These are phyloP conservation scores for Trichosporon coremiiforme DNA, from an alignment of 1,284 basidiomycete species.

Conservation along the genomic window DNA sequence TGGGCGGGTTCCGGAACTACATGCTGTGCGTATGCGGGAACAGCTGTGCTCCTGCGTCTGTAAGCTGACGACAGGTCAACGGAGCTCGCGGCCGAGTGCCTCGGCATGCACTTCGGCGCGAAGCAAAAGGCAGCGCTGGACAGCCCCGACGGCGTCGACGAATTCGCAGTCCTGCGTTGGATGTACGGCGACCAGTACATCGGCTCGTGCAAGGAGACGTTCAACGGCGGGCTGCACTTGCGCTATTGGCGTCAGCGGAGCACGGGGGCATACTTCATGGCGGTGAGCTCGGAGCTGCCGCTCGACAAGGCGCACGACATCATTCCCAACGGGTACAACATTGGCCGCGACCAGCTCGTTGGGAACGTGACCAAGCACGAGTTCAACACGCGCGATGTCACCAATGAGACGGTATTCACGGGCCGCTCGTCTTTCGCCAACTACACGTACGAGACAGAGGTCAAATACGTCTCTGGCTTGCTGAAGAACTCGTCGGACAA, in stretches of 20 bases:
- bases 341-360: constrained; percentile 73
- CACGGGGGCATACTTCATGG: constrained; percentile 74
- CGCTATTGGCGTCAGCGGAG: constrained; percentile 86
- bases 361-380: constrained; percentile 65
- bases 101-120: constrained; percentile 85
- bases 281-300: constrained; percentile 72
- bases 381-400: constrained; percentile 63
- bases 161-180: constrained; percentile 76
- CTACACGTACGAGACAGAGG: constrained; percentile 72
- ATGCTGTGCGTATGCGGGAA: constrained; percentile 60
- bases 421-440: constrained; percentile 42
- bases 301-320: constrained; percentile 65
- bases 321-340: constrained; percentile 64
- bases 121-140: constrained; percentile 8
- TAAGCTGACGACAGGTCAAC: constrained; percentile 36
- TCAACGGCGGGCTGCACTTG: constrained; percentile 86
- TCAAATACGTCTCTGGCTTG: constrained; percentile 69
- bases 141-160: constrained; percentile 71
- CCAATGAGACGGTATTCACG: constrained; percentile 59
- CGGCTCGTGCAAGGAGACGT: constrained; percentile 80
- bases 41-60: no score
- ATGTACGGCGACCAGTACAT: constrained; percentile 74
- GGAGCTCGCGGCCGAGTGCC: constrained; percentile 65
- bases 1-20: constrained; percentile 81
- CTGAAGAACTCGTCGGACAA: constrained; percentile 68